These are phyloP conservation scores for Boletus rubropictus DNA, from an alignment of 768 basidiomycete genomes.

Conservation along the genomic window DNA sequence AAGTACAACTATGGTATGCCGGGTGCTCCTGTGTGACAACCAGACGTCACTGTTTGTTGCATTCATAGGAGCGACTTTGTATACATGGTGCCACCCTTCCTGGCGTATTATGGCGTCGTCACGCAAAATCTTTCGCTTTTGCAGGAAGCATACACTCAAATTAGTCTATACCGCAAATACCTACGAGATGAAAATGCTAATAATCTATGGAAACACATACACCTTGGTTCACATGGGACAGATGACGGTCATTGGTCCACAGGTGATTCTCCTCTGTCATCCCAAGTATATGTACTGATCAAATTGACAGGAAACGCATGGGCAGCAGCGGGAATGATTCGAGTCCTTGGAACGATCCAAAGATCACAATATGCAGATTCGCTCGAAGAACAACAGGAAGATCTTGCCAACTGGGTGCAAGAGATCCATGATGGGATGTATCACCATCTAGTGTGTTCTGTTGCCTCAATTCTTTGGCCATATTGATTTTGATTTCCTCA, in stretches of 20 bases:
- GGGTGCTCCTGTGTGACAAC: not conserved
- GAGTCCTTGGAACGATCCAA: slow-evolving; percentile 71
- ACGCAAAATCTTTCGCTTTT: slow-evolving; percentile 55
- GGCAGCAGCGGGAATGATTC: slow-evolving; percentile 84
- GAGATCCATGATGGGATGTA: slow-evolving; percentile 79
- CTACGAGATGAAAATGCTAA: slow-evolving; percentile 46
- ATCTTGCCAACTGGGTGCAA: slow-evolving; percentile 57
- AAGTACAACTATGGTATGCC: slow-evolving; percentile 67
- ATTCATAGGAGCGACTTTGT: slow-evolving; percentile 64
- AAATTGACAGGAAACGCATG: slow-evolving; percentile 65
- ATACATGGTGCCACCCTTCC: slow-evolving; percentile 83
- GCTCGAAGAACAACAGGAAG: slow-evolving; percentile 47
- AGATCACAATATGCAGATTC: slow-evolving; percentile 48
- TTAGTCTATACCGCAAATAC: slow-evolving; percentile 62
- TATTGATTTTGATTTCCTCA: not conserved
- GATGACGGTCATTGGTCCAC: slow-evolving; percentile 81
- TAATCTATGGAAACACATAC: slow-evolving; percentile 74
- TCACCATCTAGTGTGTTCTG: slow-evolving; percentile 43
- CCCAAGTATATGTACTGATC: not conserved
- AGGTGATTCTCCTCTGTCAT: slow-evolving; percentile 34
- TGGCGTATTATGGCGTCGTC: slow-evolving; percentile 75
- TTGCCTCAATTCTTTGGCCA: not conserved
- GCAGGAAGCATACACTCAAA: slow-evolving; percentile 62
- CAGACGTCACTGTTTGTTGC: not conserved
- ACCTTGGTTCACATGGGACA: slow-evolving; percentile 44